Base-by-base conservation (phyloP, 2,329 filamentous ascomycete species). In the Pseudovirgaria hyperparasitica region DNA sequence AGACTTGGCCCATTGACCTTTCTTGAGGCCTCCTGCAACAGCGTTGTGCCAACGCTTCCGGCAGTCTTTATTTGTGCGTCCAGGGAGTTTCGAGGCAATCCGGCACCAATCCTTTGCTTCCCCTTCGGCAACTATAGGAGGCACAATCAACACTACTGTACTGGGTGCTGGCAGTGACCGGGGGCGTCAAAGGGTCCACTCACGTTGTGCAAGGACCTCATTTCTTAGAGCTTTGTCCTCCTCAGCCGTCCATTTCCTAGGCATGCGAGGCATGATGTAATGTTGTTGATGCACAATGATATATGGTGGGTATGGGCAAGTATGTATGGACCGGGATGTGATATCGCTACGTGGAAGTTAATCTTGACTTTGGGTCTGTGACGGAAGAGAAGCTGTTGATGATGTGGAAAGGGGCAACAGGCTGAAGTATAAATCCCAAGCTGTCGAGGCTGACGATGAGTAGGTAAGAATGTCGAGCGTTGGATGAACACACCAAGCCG, bases 1-100 rank as follows among this genome's bases (percentile, higher is more conserved):
- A 20, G 38, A 45, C 23, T 45, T 48, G 6, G 38, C 47, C 54
- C 58, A 60, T 18, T 51, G 42, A 4, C 57, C 57, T 34, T 58
- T 60, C 30, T 51, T 58, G 17, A 59, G 38, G 9, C 48, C 39
- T 32, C 52, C 39, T 28, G 45, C 38, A 34, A 53, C 43, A 11
- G 48, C 49, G 25, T 60, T 59, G 23, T 48, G 45, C 55, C 55
- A 61, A 22, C 57, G 44, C 33, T 61, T 61, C 11, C 57, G 47
- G 29, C 56, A 60, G 37, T 61, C 57, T 33, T 61, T 60, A 38
- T 61, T 60, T 9, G 51, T 54, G 29, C 57, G 41, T 6, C 50
- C 50, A 3, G 54, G 54, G 2, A 60, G 47, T 15, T 41, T 43
- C 5, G 39, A 31, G 9, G 57, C 54, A 22, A 60, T 48, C 23